phyloP scores from a whole-genome alignment of 176 grass and related monocot species.

The Hsuehochloa calcarea region DNA sequence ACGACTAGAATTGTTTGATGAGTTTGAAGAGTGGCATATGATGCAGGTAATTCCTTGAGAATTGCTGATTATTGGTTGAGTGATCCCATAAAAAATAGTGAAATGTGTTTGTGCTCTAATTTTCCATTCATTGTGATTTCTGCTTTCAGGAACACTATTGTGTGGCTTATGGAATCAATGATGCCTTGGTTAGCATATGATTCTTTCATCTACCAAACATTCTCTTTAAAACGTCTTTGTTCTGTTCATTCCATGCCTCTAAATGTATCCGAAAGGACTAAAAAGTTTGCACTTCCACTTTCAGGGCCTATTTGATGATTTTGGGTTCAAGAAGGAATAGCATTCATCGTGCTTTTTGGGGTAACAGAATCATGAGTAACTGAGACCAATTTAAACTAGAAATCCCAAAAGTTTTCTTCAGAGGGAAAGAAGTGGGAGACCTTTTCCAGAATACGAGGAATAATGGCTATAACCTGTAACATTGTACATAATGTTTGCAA shows the following conservation, averaged over 20 bases:
- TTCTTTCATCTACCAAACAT: neutral
- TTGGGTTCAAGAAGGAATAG: conserved; percentile 56
- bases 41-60: conserved; percentile 72
- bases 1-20: conserved; percentile 88
- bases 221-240: neutral
- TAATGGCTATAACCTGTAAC: neutral
- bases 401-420: neutral
- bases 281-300: conserved; percentile 3
- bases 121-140: neutral
- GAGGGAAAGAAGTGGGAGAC: neutral
- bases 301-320: conserved; percentile 61
- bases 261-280: neutral
- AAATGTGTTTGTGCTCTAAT: neutral
- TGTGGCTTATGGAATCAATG: conserved; percentile 82
- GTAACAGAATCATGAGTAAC: neutral
- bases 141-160: conserved; percentile 90
- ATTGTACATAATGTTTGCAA: conserved; percentile 18
- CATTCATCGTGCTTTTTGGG: neutral
- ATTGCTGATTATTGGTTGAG: neutral
- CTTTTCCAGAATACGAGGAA: neutral
- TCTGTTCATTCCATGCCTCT: neutral
- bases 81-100: neutral
- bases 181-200: conserved; percentile 54
- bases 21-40: conserved; percentile 99
- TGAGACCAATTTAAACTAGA: neutral